A percentile compares a stretch with the other conserved stretches of the same genome.
These are phyloP conservation scores for Rhizopogon vinicolor DNA, from an alignment of 768 basidiomycete genomes.

Conservation along the genomic window DNA sequence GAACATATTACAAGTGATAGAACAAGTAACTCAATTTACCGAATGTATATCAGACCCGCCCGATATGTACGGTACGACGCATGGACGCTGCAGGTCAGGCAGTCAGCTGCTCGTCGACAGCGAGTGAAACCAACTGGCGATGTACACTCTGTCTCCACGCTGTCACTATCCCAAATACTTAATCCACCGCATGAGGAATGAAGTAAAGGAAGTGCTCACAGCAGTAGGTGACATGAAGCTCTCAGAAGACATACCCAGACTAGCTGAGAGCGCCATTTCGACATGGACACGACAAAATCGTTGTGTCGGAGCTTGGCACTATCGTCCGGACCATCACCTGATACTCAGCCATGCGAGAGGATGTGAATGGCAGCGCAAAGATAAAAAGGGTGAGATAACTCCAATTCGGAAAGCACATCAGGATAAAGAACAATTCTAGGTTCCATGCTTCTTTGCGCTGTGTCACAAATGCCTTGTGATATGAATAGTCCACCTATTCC, in stretches of 20 bases:
- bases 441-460: background rate
- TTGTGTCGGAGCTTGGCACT: too few species aligned
- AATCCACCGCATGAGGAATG: background rate
- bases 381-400: background rate
- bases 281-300: too few species aligned
- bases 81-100: background rate
- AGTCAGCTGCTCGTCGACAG: background rate
- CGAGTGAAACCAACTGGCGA: too few species aligned
- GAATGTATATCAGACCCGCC: background rate
- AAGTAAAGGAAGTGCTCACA: background rate
- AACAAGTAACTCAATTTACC: background rate
- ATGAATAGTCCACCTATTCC: background rate
- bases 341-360: background rate
- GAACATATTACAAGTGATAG: background rate
- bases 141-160: too few species aligned
- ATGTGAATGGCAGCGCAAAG: background rate
- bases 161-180: background rate
- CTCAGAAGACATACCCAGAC: background rate
- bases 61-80: background rate
- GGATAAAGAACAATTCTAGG: background rate
- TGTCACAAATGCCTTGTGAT: background rate
- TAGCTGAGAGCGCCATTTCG: too few species aligned
- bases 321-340: background rate
- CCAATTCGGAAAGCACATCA: background rate
- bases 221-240: background rate